Conservation (phyloP, 768 basidiomycete species). For the Lactarius akahatsu region DNA sequence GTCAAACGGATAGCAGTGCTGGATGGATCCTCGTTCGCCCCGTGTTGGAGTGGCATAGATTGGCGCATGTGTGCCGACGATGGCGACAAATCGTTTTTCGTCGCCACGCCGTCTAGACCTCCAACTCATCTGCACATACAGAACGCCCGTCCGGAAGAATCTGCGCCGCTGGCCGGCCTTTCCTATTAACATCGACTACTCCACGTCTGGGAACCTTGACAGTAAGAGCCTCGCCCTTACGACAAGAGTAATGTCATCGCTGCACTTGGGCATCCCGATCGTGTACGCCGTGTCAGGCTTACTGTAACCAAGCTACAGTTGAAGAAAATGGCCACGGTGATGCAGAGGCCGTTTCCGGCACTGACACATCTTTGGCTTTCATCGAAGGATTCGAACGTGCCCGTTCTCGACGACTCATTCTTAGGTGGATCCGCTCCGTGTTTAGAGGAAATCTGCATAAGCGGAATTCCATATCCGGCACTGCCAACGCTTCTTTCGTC, state of each 20-base stretch:
- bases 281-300: neutral
- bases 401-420: neutral
- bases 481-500: constrained; percentile 1
- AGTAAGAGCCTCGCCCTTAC: neutral
- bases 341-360: constrained; percentile 7
- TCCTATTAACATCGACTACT: constrained; percentile 11
- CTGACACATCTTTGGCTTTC: neutral
- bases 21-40: neutral
- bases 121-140: constrained; percentile 1
- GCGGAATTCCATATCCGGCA: neutral
- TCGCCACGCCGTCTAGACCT: constrained; percentile 7
- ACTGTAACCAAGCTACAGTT: neutral
- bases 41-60: neutral
- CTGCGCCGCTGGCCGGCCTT: constrained; percentile 9
- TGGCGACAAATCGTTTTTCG: constrained; percentile 5
- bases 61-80: constrained; percentile 3
- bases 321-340: neutral
- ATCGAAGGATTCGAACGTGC: neutral
- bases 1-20: neutral
- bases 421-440: constrained; percentile 1
- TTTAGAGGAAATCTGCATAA: neutral
- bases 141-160: constrained; percentile 4
- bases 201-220: neutral
- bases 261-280: constrained; percentile 1
- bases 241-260: neutral